Base-by-base conservation (phyloP, 2,329 filamentous ascomycete genomes). In the Aspergillus tubingensis region DNA sequence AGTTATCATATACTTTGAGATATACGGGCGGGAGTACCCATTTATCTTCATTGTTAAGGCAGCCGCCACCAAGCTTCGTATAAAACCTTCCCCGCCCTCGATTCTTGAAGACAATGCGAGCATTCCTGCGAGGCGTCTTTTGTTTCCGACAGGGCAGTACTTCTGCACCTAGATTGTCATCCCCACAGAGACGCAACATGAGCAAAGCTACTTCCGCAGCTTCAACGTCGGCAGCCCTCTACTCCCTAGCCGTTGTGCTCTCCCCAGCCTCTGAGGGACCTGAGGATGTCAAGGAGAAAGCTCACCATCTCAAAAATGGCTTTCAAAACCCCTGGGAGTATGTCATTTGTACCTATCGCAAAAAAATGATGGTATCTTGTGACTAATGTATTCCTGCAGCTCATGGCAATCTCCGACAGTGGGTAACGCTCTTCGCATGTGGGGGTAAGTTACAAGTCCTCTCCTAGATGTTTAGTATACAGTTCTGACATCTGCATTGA, bases 241-340 rank as follows among this genome's bases (percentile, higher is more conserved):
- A 80, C 63, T 76, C 76, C 11, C 68, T 79, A n/a, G 75, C 75
- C 1, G 68, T 80, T 7, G 72, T 77, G n/a, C 69, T 66, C 1
- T 72, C 77, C 21, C 68, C 74, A 2, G 65, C 67, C 8, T 68
- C 71, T 21, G 59, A 72, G 15, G 67, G 67, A 3, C 78, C 78
- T 1, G 76, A 79, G 8, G 77, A 79, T 69, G 74, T 73, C 2
- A 66, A 71, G 11, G 57, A 70, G 19, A 80, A 80, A 61, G 73
- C 66, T 11, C 78, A 79, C 63, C 79, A 81, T 66, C 59, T 67
- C 3, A 68, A 73, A 55, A 67, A 62, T 2, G 76, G 77, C 5
- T 81, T 79, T 58, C 67, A 68, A 30, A 81, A 80, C 61, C 78
- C 78, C n/a, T 81, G 78, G 78, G 74, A 77, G 72, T 80, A 64